Conservation (phyloP, 2,329 filamentous ascomycete species). For the Arthrobotrys pseudoclavata region DNA sequence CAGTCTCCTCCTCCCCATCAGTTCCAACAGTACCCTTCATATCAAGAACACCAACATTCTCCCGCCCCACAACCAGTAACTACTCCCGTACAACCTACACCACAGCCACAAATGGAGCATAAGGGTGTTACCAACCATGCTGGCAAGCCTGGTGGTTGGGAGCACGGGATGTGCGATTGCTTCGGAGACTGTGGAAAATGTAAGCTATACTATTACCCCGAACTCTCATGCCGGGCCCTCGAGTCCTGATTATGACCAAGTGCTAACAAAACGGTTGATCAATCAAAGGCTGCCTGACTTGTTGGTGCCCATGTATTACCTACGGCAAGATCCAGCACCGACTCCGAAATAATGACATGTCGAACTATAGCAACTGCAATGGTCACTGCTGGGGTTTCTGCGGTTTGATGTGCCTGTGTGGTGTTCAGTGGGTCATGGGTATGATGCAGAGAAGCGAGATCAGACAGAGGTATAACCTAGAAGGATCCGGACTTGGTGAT, state of each 20-base stretch:
- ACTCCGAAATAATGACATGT: conserved; percentile 45
- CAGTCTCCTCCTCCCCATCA: conserved; percentile 24
- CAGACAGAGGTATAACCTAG: conserved; percentile 71
- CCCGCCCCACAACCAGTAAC: conserved; percentile 2
- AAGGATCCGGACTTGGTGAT: conserved; percentile 69
- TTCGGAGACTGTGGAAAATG: conserved; percentile 60
- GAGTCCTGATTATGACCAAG: not conserved
- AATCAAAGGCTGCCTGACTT: conserved; percentile 41
- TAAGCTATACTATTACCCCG: conserved; percentile 27
- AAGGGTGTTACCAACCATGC: conserved; percentile 17
- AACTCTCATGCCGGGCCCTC: not conserved
- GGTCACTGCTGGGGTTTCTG: conserved; percentile 66
- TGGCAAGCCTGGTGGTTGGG: conserved; percentile 48
- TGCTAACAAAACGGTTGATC: not conserved
- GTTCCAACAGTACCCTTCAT: conserved; percentile 20
- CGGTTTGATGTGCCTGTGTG: conserved; percentile 63
- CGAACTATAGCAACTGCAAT: conserved; percentile 47
- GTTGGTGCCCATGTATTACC: conserved; percentile 60
- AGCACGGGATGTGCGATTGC: conserved; percentile 59
- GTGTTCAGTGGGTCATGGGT: conserved; percentile 67
- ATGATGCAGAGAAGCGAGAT: conserved; percentile 72
- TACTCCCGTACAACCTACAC: conserved; percentile 27
- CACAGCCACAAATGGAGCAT: conserved; percentile 43
- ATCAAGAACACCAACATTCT: conserved; percentile 28
- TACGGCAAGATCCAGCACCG: conserved; percentile 58